Evolutionary conservation across 2,329 filamentous ascomycete species (phyloP), one percentile per base, ranked within the genome.

Genomic region (Colletotrichum neosansevieriae): DNA sequence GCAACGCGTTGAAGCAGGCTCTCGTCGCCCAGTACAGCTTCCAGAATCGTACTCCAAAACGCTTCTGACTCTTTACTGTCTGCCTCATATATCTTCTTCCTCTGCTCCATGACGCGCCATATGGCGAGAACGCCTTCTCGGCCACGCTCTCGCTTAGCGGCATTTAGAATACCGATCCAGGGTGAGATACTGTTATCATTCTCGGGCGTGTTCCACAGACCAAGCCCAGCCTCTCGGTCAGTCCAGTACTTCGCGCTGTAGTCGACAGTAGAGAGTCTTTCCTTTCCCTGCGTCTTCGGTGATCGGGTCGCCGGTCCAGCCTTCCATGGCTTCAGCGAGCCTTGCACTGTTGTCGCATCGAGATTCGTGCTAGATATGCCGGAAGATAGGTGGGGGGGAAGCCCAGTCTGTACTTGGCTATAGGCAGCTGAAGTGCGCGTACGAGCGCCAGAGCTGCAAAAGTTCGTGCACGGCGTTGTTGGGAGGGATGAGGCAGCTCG

Each of bases 1-100:
- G 77, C 78, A 21, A 81, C 74, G 56, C 73, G 74, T 11, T 77
- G 71, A 40, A 84, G 70, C 9, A 19, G 73, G 11, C 54, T 60
- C 36, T 75, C 69, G 17, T 74, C 58, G 13, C 67, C 59, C 32
- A 80, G 58, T 15, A 77, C 75, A 32, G 76, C 75, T 9, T 69
- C 68, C 24, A 81, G 58, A 12, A 71, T 71, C 1, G 71, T 68
- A 24, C 62, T 47, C 77, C 77, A 79, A 34, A 80, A 77, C 1
- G 57, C 53, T 24, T 65, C 57, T 3, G 77, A 75, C 6, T 72
- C 67, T 3, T 71, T 38, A 7, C 74, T 74, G 4, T 73, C 60
- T 13, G 75, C 72, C 29, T 75, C 60, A 53, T 54, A 50, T 15
- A 79, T 64, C 45, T 69, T 64, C 44, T 66, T 70, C 15, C 74